Percentiles rank a stretch among this genome's conserved stretches.
These are phyloP conservation scores for maize (Zea mays) DNA, from an alignment of 176 grass and related monocot genomes.

Conservation along the genomic window Zm-B73-REFERENCE-NAM-5.0 NC_050101.1:107968001-107968500, in stretches of 20 bases:
- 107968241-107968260: constrained; percentile 32
- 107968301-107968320: too few relatives aligned
- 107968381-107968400: constrained; percentile 20
- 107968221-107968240: not conserved
- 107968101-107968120: constrained; percentile 66
- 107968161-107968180: constrained; percentile 2
- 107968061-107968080: constrained; percentile 59
- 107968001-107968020: constrained; percentile 54
- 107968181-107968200: constrained; percentile 9
- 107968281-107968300: too few relatives aligned
- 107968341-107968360: constrained; percentile 33
- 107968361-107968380: constrained; percentile 20
- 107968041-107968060: constrained; percentile 68
- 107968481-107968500: constrained; percentile 30
- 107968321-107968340: not conserved
- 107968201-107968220: not conserved
- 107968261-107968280: constrained; percentile 8
- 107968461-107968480: constrained; percentile 2
- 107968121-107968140: constrained; percentile 55
- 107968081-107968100: constrained; percentile 75
- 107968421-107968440: not conserved
- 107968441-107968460: constrained; percentile 13
- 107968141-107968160: constrained; percentile 33
- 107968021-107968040: constrained; percentile 59
- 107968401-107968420: constrained; percentile 12